phyloP scores from a whole-genome alignment of 2,329 filamentous ascomycete species.

The Zalaria obscura region DNA sequence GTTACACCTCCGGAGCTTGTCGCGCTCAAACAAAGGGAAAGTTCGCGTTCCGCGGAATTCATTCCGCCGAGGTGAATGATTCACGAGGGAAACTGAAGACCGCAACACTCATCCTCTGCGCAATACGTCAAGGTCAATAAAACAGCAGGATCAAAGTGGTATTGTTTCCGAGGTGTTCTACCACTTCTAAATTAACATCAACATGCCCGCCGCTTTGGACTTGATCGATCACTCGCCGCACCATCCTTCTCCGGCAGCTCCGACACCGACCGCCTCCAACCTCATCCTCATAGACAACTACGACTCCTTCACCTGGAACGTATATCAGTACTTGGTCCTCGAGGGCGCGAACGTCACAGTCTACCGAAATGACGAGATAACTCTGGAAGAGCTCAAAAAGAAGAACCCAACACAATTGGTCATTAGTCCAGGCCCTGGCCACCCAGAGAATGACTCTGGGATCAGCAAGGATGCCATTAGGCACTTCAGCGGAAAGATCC shows the following conservation, averaged over 20 bases:
- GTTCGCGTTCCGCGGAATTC: too few relatives aligned
- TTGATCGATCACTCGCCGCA: constrained; percentile 74
- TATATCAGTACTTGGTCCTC: constrained; percentile 96
- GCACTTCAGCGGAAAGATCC: constrained; percentile 87
- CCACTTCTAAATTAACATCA: neutral
- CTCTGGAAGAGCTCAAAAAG: constrained; percentile 66
- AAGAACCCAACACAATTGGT: constrained; percentile 87
- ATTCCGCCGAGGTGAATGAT: too few relatives aligned
- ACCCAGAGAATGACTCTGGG: constrained; percentile 81
- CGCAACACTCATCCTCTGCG: too few relatives aligned
- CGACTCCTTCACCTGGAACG: constrained; percentile 98
- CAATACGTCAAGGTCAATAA: too few relatives aligned
- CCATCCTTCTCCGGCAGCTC: constrained; percentile 60
- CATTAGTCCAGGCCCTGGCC: constrained; percentile 86
- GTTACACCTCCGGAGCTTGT: too few relatives aligned
- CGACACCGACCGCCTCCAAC: constrained; percentile 70
- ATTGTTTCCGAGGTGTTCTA: too few relatives aligned
- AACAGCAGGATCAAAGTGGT: too few relatives aligned
- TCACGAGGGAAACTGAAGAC: too few relatives aligned
- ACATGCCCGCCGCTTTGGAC: constrained; percentile 17
- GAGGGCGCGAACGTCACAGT: constrained; percentile 87
- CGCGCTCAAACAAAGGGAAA: too few relatives aligned
- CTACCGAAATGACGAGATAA: constrained; percentile 82
- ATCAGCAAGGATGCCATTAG: constrained; percentile 84
- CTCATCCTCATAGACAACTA: constrained; percentile 97